These are phyloP conservation scores for Podospora anserina DNA, from an alignment of 495 filamentous ascomycete genomes.

Conservation along the genomic window DNA sequence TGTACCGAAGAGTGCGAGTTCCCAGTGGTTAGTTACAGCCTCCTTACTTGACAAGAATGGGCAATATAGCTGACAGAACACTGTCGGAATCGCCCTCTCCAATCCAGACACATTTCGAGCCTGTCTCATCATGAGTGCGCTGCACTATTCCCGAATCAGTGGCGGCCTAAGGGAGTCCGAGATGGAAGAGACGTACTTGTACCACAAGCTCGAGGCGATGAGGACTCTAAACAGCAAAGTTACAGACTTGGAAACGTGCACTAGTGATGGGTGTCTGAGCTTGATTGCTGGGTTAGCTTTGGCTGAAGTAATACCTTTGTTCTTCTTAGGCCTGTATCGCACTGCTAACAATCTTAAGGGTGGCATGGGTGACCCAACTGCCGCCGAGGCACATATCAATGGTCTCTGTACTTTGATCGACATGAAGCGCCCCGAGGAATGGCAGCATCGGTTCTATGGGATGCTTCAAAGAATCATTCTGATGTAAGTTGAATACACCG, in stretches of 20 bases:
- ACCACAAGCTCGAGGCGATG: constrained; percentile 28
- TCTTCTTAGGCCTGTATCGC: neutral
- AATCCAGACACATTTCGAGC: constrained; percentile 22
- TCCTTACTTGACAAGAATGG: neutral
- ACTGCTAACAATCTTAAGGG: constrained; percentile 4
- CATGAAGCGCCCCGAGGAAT: constrained; percentile 20
- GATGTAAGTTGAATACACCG: constrained; percentile 14
- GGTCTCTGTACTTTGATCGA: constrained; percentile 26
- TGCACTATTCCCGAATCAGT: constrained; percentile 25
- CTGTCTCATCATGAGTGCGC: constrained; percentile 21
- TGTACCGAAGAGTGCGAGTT: constrained; percentile 19
- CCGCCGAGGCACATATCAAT: constrained; percentile 25
- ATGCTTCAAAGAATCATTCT: constrained; percentile 24
- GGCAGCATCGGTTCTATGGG: constrained; percentile 23
- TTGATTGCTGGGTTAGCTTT: constrained; percentile 27
- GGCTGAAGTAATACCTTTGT: constrained; percentile 22
- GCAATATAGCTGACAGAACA: neutral
- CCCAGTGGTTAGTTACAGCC: constrained; percentile 15
- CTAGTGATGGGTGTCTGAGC: constrained; percentile 21
- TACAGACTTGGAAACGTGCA: constrained; percentile 13
- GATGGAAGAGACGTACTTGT: constrained; percentile 28
- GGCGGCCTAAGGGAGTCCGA: constrained; percentile 1
- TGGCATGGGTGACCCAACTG: constrained; percentile 23
- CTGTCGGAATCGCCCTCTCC: constrained; percentile 17
- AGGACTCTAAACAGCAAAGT: constrained; percentile 24